Conservation (phyloP, 2,329 filamentous ascomycete species). For the Coleophoma crateriformis region DNA sequence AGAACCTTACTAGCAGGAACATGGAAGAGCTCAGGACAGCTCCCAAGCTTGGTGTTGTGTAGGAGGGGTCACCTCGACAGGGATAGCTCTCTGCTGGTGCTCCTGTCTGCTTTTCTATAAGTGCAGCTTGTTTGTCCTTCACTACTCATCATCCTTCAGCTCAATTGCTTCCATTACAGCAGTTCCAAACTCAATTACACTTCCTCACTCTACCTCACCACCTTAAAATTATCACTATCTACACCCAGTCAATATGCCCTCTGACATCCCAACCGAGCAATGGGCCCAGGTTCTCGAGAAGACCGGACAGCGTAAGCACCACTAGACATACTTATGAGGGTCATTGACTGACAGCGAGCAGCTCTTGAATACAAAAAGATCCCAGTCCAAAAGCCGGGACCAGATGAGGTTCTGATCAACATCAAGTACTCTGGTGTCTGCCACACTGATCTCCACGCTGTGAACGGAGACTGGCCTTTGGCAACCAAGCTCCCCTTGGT, state of each 20-base stretch:
- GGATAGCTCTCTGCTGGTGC: too few relatives aligned
- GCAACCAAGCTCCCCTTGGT: conserved; percentile 78
- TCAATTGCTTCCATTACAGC: not conserved
- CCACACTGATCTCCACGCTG: conserved; percentile 78
- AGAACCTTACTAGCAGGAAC: too few relatives aligned
- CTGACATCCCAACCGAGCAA: conserved; percentile 71
- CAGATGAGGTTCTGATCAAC: conserved; percentile 88
- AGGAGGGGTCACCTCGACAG: too few relatives aligned
- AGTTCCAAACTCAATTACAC: not conserved
- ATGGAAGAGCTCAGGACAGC: too few relatives aligned
- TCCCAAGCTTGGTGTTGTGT: too few relatives aligned
- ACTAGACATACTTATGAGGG: not conserved
- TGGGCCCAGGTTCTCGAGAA: conserved; percentile 89
- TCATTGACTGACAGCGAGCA: conserved; percentile 21
- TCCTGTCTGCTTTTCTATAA: too few relatives aligned
- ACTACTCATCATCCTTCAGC: not conserved
- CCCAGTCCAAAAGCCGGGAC: conserved; percentile 71
- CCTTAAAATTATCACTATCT: not conserved
- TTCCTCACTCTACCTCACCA: too few relatives aligned
- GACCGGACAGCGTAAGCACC: conserved; percentile 63
- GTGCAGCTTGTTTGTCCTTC: too few relatives aligned
- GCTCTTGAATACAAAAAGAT: conserved; percentile 73
- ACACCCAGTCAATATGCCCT: conserved; percentile 16
- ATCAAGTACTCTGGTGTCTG: conserved; percentile 88
- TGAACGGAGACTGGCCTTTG: conserved; percentile 88